Evolutionary conservation across 139 green algal species (phyloP).

Genomic region (Bryopsis sp.): DNA sequence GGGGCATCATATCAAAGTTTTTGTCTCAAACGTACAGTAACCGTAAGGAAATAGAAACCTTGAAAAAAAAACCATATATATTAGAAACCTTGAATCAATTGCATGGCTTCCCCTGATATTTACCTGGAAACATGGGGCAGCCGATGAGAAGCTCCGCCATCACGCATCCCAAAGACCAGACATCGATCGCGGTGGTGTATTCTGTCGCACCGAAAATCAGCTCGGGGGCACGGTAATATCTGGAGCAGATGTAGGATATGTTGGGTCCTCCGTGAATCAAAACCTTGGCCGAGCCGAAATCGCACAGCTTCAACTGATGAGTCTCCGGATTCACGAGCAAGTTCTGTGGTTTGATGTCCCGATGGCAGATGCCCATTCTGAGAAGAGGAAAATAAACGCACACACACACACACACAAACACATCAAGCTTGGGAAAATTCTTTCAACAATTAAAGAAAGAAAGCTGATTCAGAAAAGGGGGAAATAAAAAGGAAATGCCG

Average conservation of each 20-base stretch:
- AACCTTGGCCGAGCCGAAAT: conserved; percentile 97
- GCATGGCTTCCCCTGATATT: no score
- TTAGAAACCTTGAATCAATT: no score
- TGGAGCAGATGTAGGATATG: conserved; percentile 97
- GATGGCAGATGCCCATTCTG: conserved; percentile 82
- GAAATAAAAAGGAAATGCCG: no score
- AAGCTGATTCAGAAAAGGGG: no score
- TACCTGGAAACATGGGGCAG: conserved; percentile 72
- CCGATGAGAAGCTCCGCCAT: conserved; percentile 96
- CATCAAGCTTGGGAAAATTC: neutral
- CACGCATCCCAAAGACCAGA: conserved; percentile 97
- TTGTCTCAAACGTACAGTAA: neutral
- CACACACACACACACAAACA: no score
- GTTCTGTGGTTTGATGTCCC: conserved; percentile 96
- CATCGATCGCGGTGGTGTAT: conserved; percentile 96
- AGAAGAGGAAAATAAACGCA: no score
- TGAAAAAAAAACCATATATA: no score
- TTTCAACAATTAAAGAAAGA: no score
- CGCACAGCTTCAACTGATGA: conserved; percentile 95
- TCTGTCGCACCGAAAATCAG: conserved; percentile 98
- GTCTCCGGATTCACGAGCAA: conserved; percentile 86
- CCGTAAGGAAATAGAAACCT: neutral
- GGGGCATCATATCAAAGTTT: neutral
- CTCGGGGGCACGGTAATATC: conserved; percentile 91
- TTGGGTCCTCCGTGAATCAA: conserved; percentile 90